Conservation (phyloP, 768 basidiomycete species). For the Mycena vulgaris region DNA sequence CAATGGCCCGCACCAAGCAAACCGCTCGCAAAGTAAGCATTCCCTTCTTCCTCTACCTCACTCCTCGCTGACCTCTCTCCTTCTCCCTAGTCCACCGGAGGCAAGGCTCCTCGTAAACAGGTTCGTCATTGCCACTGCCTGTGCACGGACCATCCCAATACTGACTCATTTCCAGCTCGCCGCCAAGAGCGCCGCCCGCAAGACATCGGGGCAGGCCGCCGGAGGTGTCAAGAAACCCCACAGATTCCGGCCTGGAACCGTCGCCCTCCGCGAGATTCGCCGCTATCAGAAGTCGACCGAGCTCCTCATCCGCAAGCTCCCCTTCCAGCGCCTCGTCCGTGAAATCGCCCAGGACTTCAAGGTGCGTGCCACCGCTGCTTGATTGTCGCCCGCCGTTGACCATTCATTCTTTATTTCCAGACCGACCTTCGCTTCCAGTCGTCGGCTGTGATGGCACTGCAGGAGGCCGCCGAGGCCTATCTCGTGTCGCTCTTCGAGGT, state of each 20-base stretch:
- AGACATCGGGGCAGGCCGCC: constrained; percentile 46
- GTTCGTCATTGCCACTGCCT: constrained; percentile 40
- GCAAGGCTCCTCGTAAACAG: constrained; percentile 57
- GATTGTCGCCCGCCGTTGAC: too few relatives aligned
- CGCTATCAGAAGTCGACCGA: constrained; percentile 42
- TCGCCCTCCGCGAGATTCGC: constrained; percentile 41
- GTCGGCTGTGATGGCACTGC: constrained; percentile 83
- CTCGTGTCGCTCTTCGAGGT: constrained; percentile 83
- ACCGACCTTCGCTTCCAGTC: constrained; percentile 83
- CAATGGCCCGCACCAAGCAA: constrained; percentile 42
- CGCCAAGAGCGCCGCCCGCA: constrained; percentile 36
- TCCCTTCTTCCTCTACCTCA: background rate
- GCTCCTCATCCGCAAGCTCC: constrained; percentile 41
- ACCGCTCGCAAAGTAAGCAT: constrained; percentile 37
- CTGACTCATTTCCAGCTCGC: constrained; percentile 34
- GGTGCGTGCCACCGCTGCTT: constrained; percentile 40
- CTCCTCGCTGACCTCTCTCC: background rate
- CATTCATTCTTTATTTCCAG: constrained; percentile 39
- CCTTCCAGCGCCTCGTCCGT: constrained; percentile 61
- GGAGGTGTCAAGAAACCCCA: constrained; percentile 63
- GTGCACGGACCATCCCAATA: background rate
- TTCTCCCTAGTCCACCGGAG: constrained; percentile 41
- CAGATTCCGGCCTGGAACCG: constrained; percentile 40
- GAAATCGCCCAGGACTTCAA: constrained; percentile 78
- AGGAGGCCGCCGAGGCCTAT: constrained; percentile 88